Percentiles rank a stretch among this genome's conserved stretches.
Evolutionary conservation across 106 monocot species (phyloP).

Genomic region (Alisma plantagoaquatica): DNA sequence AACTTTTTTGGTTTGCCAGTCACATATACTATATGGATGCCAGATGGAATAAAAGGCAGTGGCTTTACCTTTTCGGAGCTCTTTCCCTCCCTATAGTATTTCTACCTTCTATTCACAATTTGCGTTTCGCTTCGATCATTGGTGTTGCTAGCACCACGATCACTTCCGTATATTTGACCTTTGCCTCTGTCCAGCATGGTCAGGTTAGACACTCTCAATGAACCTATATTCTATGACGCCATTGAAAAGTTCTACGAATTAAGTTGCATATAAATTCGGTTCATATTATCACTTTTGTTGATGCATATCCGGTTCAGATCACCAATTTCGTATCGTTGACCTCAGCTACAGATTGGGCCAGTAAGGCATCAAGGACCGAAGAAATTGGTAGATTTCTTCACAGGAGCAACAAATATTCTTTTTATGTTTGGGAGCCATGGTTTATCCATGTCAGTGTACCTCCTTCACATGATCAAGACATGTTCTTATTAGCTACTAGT

Average conservation of each 20-base stretch:
- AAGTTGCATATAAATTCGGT: too few relatives aligned
- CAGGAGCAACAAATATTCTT: slow-evolving; percentile 14
- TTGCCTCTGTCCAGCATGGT: slow-evolving; percentile 8
- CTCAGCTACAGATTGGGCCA: neutral
- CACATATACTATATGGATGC: slow-evolving; percentile 14
- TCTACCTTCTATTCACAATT: slow-evolving; percentile 15
- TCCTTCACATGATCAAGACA: too few relatives aligned
- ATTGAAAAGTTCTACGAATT: too few relatives aligned
- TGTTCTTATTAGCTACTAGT: too few relatives aligned
- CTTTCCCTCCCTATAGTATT: slow-evolving; percentile 5
- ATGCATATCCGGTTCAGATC: neutral
- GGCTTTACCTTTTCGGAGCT: slow-evolving; percentile 16
- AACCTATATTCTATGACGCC: neutral
- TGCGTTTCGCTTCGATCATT: slow-evolving; percentile 4
- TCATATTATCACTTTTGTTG: neutral
- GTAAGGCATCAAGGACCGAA: slow-evolving; percentile 7
- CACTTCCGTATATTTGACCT: slow-evolving; percentile 14
- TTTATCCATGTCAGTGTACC: slow-evolving; percentile 7
- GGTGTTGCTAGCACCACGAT: slow-evolving; percentile 8
- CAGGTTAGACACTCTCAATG: neutral
- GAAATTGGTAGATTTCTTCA: slow-evolving; percentile 13
- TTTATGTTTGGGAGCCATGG: slow-evolving; percentile 15
- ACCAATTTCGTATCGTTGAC: neutral
- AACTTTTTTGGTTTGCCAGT: neutral
- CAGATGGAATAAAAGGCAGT: slow-evolving; percentile 18